Evolutionary conservation across 1,284 basidiomycete species (phyloP), one percentile per base, ranked within the genome.

Genomic region (Boletus semigastroideus): DNA sequence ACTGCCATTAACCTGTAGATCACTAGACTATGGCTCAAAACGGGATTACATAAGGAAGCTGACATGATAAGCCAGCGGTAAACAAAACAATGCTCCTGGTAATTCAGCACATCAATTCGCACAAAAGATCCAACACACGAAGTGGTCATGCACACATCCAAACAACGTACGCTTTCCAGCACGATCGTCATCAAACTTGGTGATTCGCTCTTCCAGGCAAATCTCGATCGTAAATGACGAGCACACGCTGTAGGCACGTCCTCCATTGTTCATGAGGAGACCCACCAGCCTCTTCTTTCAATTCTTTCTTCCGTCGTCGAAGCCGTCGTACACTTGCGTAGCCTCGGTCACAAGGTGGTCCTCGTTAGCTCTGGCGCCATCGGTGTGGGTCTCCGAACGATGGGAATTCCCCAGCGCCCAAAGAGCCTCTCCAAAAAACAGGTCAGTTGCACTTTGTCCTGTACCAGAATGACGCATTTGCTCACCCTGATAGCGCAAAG

Each of bases 361-460:
- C 83, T 99, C 13, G 94, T 98, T 51, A 94, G 90, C 59, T 97
- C 94, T 12, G 96, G 96, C 0, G 97, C 96, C 14, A 98, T 99
- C 52, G 97, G 90, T 1, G 92, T 98, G 34, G 97, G 96, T 0
- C 71, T 98, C 50, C 87, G 94, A 64, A 81, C 94, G 40, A 99
- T 99, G 96, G 79, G 85, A 31, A 74, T 97, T 58, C 80, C 85
- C 16, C 84, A 82, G 51, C 79, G 82, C 53, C 92, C 94, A 2
- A 96, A 95, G 63, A 86, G 81, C 49, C 72, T 99, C 14, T 87
- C 90, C 4, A 92, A 92, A 51, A 95, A 96, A 70, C 95, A 98
- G 79, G 92, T 87, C 51, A 43, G 64, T 57, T 20, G 25, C 33
- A 30, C 38, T 28, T 11, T 37, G 3, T 20, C 31, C 4, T 31